Conservation (phyloP, 106 monocot species). For the Narthecium ossifragum region DNA sequence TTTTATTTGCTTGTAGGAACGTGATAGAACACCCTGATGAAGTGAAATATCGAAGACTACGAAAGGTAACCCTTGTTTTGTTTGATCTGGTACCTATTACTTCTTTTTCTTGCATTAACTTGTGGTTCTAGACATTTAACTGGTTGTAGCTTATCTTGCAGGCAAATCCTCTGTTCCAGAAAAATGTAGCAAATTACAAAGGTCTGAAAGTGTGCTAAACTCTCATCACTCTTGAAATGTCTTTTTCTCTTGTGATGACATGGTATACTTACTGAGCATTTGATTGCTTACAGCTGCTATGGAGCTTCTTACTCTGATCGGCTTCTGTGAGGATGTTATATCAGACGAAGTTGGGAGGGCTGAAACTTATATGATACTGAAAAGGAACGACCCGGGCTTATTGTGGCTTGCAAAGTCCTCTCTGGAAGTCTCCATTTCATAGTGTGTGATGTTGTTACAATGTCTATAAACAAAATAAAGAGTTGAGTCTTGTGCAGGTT, state of each 20-base stretch:
- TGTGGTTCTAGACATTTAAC: not conserved
- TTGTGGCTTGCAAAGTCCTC: constrained; percentile 91
- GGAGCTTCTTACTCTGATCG: constrained; percentile 66
- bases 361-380: constrained; percentile 70
- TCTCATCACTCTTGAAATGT: not conserved
- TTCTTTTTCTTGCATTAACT: not conserved
- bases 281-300: constrained; percentile 69
- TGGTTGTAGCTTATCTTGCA: constrained; percentile 16
- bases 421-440: constrained; percentile 38
- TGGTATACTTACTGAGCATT: not conserved
- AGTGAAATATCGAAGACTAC: constrained; percentile 56
- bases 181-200: constrained; percentile 66
- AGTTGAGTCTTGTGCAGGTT: no score
- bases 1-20: constrained; percentile 42
- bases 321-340: constrained; percentile 67
- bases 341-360: constrained; percentile 50
- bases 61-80: constrained; percentile 43
- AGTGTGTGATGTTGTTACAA: no score
- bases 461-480: no score
- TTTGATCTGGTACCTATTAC: not conserved
- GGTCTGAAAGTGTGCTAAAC: constrained; percentile 17
- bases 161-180: constrained; percentile 80
- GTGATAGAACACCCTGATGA: constrained; percentile 80
- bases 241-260: not conserved
- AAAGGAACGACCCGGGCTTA: constrained; percentile 87